Conservation (phyloP, 2,329 filamentous ascomycete genomes). For the Beauveria scarabaeidicola region DNA sequence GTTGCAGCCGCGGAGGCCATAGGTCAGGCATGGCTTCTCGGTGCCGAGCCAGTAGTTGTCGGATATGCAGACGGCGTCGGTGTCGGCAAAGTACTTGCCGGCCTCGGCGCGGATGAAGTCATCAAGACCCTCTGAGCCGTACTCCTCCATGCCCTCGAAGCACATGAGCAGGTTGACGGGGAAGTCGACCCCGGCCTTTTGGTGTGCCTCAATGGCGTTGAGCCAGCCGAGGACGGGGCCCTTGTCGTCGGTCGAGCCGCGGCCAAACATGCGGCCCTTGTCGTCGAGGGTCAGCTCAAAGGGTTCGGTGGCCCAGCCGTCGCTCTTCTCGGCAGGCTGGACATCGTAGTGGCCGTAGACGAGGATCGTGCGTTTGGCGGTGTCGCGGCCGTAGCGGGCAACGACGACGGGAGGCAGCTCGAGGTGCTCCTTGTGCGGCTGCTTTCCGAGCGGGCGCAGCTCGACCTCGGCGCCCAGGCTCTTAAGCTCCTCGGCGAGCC, state of each 20-base stretch:
- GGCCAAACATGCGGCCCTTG: conserved; percentile 91
- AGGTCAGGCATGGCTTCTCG: conserved; percentile 96
- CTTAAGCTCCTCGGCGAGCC: conserved; percentile 74
- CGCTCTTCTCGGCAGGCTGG: conserved; percentile 84
- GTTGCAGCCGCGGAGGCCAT: conserved; percentile 93
- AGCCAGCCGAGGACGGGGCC: conserved; percentile 95
- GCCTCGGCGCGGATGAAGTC: conserved; percentile 88
- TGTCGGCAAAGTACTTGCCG: conserved; percentile 89
- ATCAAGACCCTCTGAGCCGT: conserved; percentile 91
- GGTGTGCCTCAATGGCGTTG: conserved; percentile 95
- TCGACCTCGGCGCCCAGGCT: conserved; percentile 79
- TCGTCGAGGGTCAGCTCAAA: conserved; percentile 83
- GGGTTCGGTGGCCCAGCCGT: conserved; percentile 93
- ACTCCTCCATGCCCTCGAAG: conserved; percentile 99
- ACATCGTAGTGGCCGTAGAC: conserved; percentile 99
- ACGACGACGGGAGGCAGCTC: conserved; percentile 89
- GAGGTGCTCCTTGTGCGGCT: conserved; percentile 83
- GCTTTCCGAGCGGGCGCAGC: conserved; percentile 78
- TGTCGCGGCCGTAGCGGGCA: conserved; percentile 84
- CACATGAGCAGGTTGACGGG: conserved; percentile 98
- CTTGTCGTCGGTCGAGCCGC: conserved; percentile 95
- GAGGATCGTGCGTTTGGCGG: conserved; percentile 87
- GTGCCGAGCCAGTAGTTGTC: conserved; percentile 99
- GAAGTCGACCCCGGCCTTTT: conserved; percentile 88
- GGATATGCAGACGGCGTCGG: conserved; percentile 94